Conservation (phyloP, 108 stramenopile species). For the Nitzschia sp. region DNA sequence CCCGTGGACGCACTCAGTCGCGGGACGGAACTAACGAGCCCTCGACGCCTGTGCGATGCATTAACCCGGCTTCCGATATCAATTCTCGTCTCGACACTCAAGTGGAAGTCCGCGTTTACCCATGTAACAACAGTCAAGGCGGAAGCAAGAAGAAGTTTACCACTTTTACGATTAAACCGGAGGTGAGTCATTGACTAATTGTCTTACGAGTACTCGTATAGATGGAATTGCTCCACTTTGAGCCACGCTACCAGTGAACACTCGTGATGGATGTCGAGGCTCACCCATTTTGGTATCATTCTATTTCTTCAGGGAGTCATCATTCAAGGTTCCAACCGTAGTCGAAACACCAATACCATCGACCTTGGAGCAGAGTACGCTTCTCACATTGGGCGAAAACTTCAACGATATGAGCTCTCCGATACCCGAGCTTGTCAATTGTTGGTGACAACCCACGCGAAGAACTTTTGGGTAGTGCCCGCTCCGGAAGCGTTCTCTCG, state of each 20-base stretch:
- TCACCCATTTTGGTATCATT: neutral
- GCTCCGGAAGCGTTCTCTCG: conserved; percentile 96
- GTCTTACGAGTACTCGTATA: no score
- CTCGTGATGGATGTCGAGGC: no score
- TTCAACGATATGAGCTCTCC: conserved; percentile 80
- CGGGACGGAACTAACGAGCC: conserved; percentile 25
- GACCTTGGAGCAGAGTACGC: conserved; percentile 82
- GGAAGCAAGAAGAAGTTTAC: conserved; percentile 71
- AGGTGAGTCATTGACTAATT: no score
- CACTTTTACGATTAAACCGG: conserved; percentile 82
- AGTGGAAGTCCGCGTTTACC: conserved; percentile 86
- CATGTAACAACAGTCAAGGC: conserved; percentile 79
- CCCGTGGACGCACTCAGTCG: conserved; percentile 19
- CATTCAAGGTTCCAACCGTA: conserved; percentile 81
- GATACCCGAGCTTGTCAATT: conserved; percentile 90
- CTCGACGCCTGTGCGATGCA: conserved; percentile 46
- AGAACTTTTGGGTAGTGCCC: conserved; percentile 93
- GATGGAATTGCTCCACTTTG: no score
- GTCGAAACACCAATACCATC: conserved; percentile 46
- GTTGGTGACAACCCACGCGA: conserved; percentile 83
- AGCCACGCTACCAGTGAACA: no score
- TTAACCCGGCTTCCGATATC: conserved; percentile 82
- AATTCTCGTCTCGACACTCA: conserved; percentile 84
- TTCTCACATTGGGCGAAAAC: conserved; percentile 72
- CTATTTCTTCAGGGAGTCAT: conserved; percentile 59